Evolutionary conservation across 148 eudicot genomes (phyloP), one percentile per base, ranked within the genome.

Genomic region (Simmondsia chinensis): DNA sequence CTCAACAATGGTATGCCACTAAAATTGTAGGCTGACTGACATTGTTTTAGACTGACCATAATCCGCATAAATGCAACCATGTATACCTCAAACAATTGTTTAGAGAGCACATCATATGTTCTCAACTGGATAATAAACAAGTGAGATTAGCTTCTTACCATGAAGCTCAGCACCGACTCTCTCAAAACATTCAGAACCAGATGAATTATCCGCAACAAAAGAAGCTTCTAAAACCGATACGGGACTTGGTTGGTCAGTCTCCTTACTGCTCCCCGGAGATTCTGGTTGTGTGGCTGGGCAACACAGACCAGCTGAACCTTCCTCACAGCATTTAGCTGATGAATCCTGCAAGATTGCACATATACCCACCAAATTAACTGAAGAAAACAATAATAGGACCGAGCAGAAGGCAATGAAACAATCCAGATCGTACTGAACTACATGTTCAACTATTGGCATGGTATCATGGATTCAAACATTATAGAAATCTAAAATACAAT

Each of bases 141-240:
- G 1, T 12, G 15, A 37, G 5, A 20, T 43, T 36, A 21, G 27
- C 26, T 49, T 43, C 46, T 55, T 75, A 89, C 97, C 97, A 13
- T 73, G 82, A 66, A 89, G 87, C 43, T 65, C 95, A 40, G 80
- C 84, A 48, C 68, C 67, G 66, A 89, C 88, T 74, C 70, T 70
- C 54, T 85, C 88, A 64, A 80, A 82, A 59, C 88, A 72, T 60
- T 83, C 94, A 42, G 89, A 72, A 52, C 79, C 69, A 43, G 96
- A 74, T 38, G 95, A 93, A 47, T 73, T 17, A 41, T 79, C 88
- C 61, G 79, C 97, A 34, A 52, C 43, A 41, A 57, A 70, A 48
- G 83, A 59, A 56, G 67, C 64, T 59, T 85, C 84, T 49, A 82
- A 56, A 59, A 86, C 82, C 39, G 99, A 93, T 46, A 70, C 65